Base-by-base conservation (phyloP, 1,284 basidiomycete species). In the Mycosarcoma mackinlayi region DNA sequence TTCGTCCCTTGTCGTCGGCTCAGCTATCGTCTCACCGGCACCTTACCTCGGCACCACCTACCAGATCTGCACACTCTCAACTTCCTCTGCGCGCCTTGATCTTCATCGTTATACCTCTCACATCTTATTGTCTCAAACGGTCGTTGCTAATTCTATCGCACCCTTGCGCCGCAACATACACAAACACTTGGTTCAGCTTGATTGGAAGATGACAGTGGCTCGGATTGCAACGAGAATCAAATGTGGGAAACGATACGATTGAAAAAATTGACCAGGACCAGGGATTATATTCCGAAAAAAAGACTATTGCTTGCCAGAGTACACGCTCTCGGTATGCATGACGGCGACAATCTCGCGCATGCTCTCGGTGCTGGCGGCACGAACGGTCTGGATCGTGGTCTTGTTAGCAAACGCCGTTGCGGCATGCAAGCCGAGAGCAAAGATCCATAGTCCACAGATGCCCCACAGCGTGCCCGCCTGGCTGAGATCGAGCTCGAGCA, bases 391-490 rank as follows among this genome's bases (percentile, higher is more conserved):
- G 37, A 70, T 59, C 10, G 61, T 65, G 18, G 40, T 44, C 52
- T 70, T 70, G 53, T 64, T 53, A 2, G 67, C 61, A n/a, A 70
- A 70, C 5, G 67, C 61, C 19, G 67, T 70, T 1, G 61, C 35
- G 4, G 57, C 67, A 18, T 70, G 67, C 37, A 70, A 27, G 6
- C 21, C 46, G 21, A 70, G 34, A 0, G 61, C 67, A n/a, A 65
- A 10, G 19, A 70, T 64, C 67, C 67, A 70, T 28, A 70, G 23
- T 3, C 53, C 67, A 37, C 67, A 70, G 42, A 70, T 70, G 14
- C 67, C 67, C 67, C 67, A 70, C 34, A 70, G 41, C 18, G 67
- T 70, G 4, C 50, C 67, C 11, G 67, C 67, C 34, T 70, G 67
- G 49, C 57, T 61, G 37, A 70, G 59, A 33, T 70, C 67, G 7